Evolutionary conservation across 2,329 filamentous ascomycete genomes (phyloP), one percentile per base, ranked within the genome.

Genomic region (Drechslerella dactyloides): DNA sequence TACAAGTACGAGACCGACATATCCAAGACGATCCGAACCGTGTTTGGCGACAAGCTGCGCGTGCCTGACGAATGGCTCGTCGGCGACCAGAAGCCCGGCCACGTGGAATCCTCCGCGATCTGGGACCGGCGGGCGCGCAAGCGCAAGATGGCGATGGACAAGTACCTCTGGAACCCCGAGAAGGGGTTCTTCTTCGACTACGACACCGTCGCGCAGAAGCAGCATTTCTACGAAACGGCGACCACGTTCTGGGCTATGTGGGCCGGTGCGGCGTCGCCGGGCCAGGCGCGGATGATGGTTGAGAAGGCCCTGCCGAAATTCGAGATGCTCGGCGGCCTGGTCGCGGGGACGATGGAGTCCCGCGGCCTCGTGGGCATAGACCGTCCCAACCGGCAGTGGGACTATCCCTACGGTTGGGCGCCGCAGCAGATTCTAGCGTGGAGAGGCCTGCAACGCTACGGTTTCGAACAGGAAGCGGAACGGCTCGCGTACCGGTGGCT

Each of bases 1-100:
- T 99, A 94, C 85, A 97, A 97, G 81, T 97, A 97, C 78, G 94
- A 99, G 81, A 88, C 88, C 30, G 94, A 99, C 77, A 97, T 99
- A 78, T 89, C 90, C 1, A 87, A 90, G 73, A 89, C 87, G 7
- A 96, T 99, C 76, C 90, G 91, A 63, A 89, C 85, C 54, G 84
- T 91, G 75, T 97, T 97, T 80, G 85, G 86, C 62, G 93, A 97
- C 80, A 88, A 85, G 75, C 85, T 99, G 2, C 82, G 83, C n/a
- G 87, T 99, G 50, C 93, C 93, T 0, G 84, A 83, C 0, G 93
- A 96, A 75, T 97, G 92, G 81, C 90, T 89, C 76, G 85, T 87
- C 24, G 85, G 87, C 6, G 84, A 82, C 27, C 83, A 87, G 19
- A 80, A 85, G 74, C 83, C 89, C 4, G 86, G 88, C 48, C 86